These are phyloP conservation scores for Teratosphaeria zuluensis DNA, from an alignment of 2,329 filamentous ascomycete genomes.

Conservation along the genomic window DNA sequence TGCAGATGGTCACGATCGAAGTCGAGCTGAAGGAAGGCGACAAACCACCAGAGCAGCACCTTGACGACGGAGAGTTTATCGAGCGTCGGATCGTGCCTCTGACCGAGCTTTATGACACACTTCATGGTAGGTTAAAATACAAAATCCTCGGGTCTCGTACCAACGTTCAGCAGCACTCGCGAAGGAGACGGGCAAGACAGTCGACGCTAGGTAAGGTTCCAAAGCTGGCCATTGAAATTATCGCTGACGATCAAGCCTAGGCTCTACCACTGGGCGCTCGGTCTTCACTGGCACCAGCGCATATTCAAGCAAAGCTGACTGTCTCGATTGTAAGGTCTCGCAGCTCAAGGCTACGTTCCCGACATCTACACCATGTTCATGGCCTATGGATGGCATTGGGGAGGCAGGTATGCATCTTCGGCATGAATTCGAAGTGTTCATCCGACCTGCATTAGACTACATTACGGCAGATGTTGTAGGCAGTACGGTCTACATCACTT, in stretches of 20 bases:
- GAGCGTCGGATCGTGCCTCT: conserved; percentile 51
- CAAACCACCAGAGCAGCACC: conserved; percentile 46
- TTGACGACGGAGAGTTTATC: conserved; percentile 54
- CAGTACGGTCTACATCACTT: background rate
- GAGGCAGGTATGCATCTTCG: conserved; percentile 6
- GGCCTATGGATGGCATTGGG: conserved; percentile 23
- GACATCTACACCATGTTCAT: conserved; percentile 25
- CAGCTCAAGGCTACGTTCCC: conserved; percentile 19
- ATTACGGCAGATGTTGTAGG: background rate
- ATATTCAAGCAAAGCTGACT: conserved; percentile 20
- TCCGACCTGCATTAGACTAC: background rate
- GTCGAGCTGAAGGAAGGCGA: conserved; percentile 42
- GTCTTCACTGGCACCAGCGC: conserved; percentile 37
- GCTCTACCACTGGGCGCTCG: conserved; percentile 52
- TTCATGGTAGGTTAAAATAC: conserved; percentile 31
- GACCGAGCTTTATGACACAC: conserved; percentile 44
- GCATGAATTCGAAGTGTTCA: background rate
- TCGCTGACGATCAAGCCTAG: conserved; percentile 24
- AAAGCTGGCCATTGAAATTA: background rate
- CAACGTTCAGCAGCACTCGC: conserved; percentile 18
- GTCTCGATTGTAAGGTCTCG: conserved; percentile 16
- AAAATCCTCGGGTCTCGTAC: background rate
- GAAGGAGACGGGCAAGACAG: conserved; percentile 40
- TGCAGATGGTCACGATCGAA: conserved; percentile 46
- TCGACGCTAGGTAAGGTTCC: conserved; percentile 37